Evolutionary conservation across 345 rosid species (phyloP).

Genomic region (Sisymbrium irio): DNA sequence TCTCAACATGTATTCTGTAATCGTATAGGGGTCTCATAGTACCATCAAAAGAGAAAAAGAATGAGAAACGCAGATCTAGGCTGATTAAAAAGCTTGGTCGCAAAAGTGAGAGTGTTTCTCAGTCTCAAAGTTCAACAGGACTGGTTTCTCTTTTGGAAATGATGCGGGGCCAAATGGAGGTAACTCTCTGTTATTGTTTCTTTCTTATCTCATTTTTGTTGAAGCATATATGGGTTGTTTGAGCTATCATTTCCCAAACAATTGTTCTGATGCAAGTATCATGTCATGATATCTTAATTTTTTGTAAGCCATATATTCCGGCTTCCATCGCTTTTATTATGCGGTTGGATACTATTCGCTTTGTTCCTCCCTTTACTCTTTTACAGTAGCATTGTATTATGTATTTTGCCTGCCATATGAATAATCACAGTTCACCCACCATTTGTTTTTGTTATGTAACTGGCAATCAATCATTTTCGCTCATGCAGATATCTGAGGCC

Average conservation of each 20-base stretch:
- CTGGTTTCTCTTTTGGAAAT: conserved; percentile 78
- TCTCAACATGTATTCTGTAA: conserved; percentile 17
- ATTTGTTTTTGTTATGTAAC: conserved; percentile 11
- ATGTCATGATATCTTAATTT: conserved; percentile 1
- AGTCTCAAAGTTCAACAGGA: conserved; percentile 68
- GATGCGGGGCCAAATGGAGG: conserved; percentile 98
- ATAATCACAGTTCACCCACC: background rate
- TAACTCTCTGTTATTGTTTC: conserved; percentile 29
- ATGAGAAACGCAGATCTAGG: conserved; percentile 68
- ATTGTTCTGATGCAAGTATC: conserved; percentile 5
- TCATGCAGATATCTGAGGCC: conserved; percentile 77
- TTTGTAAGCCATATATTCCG: conserved; percentile 6
- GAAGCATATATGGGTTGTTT: conserved; percentile 7
- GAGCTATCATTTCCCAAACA: background rate
- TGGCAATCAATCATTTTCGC: conserved; percentile 10
- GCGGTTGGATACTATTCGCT: conserved; percentile 9
- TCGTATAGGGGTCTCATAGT: conserved; percentile 77
- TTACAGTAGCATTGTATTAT: conserved; percentile 6
- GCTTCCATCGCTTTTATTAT: conserved; percentile 7
- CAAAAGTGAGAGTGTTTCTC: conserved; percentile 57
- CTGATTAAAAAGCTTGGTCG: conserved; percentile 95
- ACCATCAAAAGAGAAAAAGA: conserved; percentile 87
- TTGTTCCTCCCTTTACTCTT: background rate
- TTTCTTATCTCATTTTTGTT: background rate
- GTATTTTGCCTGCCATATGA: conserved; percentile 6